Evolutionary conservation across 179 eudicot genomes (phyloP).

Genomic region (Carnegiea gigantea): DNA sequence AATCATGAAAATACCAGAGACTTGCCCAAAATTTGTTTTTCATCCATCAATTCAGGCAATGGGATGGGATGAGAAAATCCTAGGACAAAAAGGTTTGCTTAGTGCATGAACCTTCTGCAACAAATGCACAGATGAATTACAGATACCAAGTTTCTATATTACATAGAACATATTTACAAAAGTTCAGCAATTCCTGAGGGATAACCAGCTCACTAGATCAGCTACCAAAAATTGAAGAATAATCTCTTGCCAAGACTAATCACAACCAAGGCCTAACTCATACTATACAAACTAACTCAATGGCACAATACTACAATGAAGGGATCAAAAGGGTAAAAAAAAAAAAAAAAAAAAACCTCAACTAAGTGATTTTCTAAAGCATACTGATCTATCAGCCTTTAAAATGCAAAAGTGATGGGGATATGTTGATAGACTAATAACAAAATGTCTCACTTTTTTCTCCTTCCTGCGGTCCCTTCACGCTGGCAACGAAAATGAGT

Average conservation of each 20-base stretch:
- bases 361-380: constrained; percentile 10
- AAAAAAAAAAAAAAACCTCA: constrained; percentile 22
- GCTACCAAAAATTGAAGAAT: constrained; percentile 9
- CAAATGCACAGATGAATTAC: background rate
- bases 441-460: constrained; percentile 28
- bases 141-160: constrained; percentile 10
- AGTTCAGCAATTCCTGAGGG: constrained; percentile 1
- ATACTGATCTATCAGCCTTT: constrained; percentile 7
- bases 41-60: too few species aligned
- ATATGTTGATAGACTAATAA: background rate
- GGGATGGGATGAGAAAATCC: too few species aligned
- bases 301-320: background rate
- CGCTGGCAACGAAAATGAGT: constrained; percentile 88
- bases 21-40: too few species aligned
- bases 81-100: background rate
- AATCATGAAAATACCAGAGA: too few species aligned
- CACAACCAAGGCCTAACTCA: constrained; percentile 22
- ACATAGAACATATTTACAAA: constrained; percentile 19
- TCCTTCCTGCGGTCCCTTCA: constrained; percentile 63
- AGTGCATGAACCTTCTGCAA: constrained; percentile 8
- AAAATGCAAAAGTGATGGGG: background rate
- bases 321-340: constrained; percentile 11
- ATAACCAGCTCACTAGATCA: constrained; percentile 10
- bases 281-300: constrained; percentile 19
- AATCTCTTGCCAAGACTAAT: background rate